Evolutionary conservation across 257 asterid genomes (phyloP), one percentile per base, ranked within the genome.

Genomic region (Mentha longifolia): DNA sequence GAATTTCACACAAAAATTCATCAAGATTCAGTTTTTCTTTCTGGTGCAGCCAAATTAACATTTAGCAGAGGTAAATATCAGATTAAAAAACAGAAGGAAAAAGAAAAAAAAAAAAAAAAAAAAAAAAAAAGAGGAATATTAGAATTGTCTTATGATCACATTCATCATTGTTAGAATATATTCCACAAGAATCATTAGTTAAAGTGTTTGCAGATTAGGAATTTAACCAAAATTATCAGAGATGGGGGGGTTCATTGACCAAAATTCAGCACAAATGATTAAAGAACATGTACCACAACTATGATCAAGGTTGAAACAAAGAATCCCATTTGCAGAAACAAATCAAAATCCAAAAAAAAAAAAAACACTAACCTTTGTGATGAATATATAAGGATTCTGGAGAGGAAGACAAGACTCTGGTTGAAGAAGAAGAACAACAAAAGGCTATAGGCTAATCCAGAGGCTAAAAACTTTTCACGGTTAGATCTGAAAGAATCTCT

Each of bases 401-500:
- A 72, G 64, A 31, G 61, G 42, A 45, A 20, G 16, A 46, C 56
- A 45, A 20, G 16, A 46, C 56, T 59, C 41, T 73, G 42, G 41
- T 74, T 64, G 43, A 61, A 61, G 62, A 70, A 73, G 72, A 63
- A 68, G 37, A 33, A 25, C 28, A 25, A 25, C 25, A 49, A 67
- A 71, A 42, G 80, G 72, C 68, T 47, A 43, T 20, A 68, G 62
- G 46, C 28, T 76, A 67, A 58, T 72, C 20, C 72, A 19, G 45
- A 9, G 61, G 60, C 79, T 66, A 49, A 52, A 68, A 82, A 64
- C 71, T 76, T 77, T 80, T 61, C 56, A 76, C 76, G 28, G 76
- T 78, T 28, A 78, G 86, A 82, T 79, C 86, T 78, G 84, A 73
- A 78, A 62, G 82, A 78, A 76, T 76, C 86, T 61, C 74, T 60